phyloP scores from a whole-genome alignment of 1,284 basidiomycete genomes.

The Inonotus hispidus region DNA sequence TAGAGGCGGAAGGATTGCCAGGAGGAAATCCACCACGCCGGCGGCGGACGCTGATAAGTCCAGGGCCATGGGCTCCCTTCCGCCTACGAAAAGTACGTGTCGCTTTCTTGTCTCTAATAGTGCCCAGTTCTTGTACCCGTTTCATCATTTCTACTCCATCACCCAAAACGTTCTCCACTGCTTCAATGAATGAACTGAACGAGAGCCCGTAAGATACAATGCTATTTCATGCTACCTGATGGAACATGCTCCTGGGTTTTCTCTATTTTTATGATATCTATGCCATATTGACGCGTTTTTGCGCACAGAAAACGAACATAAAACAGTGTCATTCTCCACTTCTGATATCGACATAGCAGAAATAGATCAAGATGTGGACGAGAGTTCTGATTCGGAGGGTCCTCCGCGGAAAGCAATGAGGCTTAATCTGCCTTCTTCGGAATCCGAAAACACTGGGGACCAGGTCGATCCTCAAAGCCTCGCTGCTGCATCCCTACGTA shows the following conservation, averaged over 20 bases:
- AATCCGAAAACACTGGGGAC: conserved; percentile 8
- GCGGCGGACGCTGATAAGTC: neutral
- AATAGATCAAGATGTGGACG: conserved; percentile 6
- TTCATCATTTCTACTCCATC: no score
- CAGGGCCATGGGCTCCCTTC: neutral
- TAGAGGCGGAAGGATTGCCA: conserved; percentile 18
- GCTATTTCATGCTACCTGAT: no score
- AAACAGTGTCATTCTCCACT: conserved; percentile 8
- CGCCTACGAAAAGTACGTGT: conserved; percentile 9
- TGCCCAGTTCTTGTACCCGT: no score
- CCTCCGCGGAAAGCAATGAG: conserved; percentile 16
- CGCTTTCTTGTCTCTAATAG: no score
- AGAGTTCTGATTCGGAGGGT: conserved; percentile 11
- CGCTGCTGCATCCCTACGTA: conserved; percentile 17
- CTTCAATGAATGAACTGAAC: no score
- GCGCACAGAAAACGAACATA: conserved; percentile 8
- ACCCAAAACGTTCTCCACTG: no score
- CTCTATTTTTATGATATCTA: neutral
- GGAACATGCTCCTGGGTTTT: neutral
- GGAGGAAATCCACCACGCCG: neutral
- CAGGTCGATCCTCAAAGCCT: conserved; percentile 18
- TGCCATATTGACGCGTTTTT: neutral
- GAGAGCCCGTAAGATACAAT: no score
- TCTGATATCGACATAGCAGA: conserved; percentile 16
- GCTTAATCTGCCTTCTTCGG: conserved; percentile 6